These are phyloP conservation scores for Ceratorhiza oryzae-sativae DNA, from an alignment of 1,284 basidiomycete species.

Conservation along the genomic window DNA sequence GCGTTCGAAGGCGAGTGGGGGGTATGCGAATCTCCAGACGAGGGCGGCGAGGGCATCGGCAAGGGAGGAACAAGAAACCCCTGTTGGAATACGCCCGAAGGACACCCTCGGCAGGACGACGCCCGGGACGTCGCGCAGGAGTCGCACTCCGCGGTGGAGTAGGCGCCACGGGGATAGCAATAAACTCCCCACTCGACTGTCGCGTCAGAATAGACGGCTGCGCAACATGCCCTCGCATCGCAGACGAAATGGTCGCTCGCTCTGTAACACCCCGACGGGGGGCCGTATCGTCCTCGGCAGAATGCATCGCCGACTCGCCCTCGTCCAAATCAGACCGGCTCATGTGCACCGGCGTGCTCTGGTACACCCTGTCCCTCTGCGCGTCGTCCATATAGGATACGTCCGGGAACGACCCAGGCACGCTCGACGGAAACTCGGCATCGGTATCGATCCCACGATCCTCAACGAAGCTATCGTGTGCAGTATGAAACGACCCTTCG, in stretches of 20 bases:
- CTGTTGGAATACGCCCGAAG: neutral
- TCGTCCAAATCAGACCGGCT: neutral
- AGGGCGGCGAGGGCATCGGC: neutral
- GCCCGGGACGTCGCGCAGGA: neutral
- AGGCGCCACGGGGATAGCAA: neutral
- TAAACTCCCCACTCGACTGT: constrained; percentile 10
- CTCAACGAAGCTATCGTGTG: constrained; percentile 17
- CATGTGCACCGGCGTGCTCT: constrained; percentile 10
- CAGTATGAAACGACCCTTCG: constrained; percentile 30
- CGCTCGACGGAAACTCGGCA: constrained; percentile 1
- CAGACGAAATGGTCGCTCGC: constrained; percentile 10
- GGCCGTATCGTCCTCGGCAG: neutral
- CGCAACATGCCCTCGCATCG: constrained; percentile 9
- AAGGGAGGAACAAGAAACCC: constrained; percentile 15
- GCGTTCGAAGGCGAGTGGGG: neutral
- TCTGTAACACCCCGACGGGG: neutral
- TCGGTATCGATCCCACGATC: neutral
- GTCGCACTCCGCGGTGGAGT: constrained; percentile 6
- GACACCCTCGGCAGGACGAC: neutral
- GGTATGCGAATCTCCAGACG: constrained; percentile 9
- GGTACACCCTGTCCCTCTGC: neutral
- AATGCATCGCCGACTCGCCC: neutral
- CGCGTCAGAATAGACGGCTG: neutral
- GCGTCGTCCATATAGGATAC: neutral
- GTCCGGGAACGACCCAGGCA: neutral